Percentiles rank a stretch among this genome's conserved stretches.
These are phyloP conservation scores for Mariannaea elegans DNA, from an alignment of 2,329 filamentous ascomycete genomes.

Conservation along the genomic window DNA sequence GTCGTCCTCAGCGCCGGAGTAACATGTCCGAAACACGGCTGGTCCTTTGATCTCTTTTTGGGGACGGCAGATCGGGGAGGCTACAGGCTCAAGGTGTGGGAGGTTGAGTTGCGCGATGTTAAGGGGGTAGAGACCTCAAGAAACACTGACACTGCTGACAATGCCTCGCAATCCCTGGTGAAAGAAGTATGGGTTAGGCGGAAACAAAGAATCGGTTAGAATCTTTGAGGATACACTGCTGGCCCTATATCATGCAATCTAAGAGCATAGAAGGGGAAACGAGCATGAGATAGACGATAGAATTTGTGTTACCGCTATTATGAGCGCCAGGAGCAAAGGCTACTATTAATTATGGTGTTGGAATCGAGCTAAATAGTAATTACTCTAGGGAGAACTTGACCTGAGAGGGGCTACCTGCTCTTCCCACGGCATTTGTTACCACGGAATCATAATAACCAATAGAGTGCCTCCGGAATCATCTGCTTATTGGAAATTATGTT, in stretches of 20 bases:
- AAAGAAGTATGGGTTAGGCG: slow-evolving; percentile 56
- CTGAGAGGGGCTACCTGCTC: too few relatives aligned
- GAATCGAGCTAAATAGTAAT: too few relatives aligned
- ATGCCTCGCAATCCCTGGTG: slow-evolving; percentile 11
- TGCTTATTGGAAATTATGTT: too few relatives aligned
- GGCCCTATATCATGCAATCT: not conserved
- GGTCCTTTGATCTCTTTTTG: slow-evolving; percentile 75
- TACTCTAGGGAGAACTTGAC: too few relatives aligned
- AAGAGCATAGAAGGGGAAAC: not conserved
- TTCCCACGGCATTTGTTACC: too few relatives aligned
- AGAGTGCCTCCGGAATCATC: too few relatives aligned
- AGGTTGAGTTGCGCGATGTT: slow-evolving; percentile 62
- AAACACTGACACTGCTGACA: not conserved
- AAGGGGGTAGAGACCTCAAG: not conserved
- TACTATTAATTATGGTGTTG: too few relatives aligned
- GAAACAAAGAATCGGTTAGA: slow-evolving; percentile 49
- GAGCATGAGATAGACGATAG: not conserved
- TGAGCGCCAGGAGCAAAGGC: too few relatives aligned
- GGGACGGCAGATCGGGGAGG: slow-evolving; percentile 68
- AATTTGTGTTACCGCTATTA: too few relatives aligned
- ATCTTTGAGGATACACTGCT: not conserved
- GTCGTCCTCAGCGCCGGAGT: slow-evolving; percentile 69
- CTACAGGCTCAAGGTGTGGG: slow-evolving; percentile 71
- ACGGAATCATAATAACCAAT: too few relatives aligned
- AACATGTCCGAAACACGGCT: slow-evolving; percentile 73